Evolutionary conservation across 208 protist species (phyloP), one percentile per base, ranked within the genome.

Genomic region (Crithidia fasciculata): DNA sequence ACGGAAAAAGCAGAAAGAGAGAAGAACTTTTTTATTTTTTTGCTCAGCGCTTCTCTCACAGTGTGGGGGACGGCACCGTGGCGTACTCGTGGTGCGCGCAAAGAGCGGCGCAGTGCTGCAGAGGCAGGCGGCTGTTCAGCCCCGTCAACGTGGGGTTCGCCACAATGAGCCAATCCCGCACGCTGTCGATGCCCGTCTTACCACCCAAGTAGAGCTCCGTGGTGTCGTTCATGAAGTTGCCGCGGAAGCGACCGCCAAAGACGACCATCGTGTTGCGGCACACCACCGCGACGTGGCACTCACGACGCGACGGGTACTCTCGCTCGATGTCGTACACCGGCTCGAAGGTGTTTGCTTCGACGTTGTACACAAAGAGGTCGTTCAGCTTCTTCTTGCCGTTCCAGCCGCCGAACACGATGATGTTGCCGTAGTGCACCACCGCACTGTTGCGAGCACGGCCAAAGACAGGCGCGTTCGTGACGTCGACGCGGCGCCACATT

Each of bases 321-420:
- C 83, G 78, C 61, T 93, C 92, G 59, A 74, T 68, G 19, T 93
- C 87, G 72, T 86, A 81, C 37, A 82, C 63, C 44, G 80, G 61
- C 63, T 92, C 86, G 57, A 92, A 82, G 4, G 76, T 90, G 66
- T 92, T 89, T 18, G 88, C 78, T 60, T 96, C 92, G 49, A 95
- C 81, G 67, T 91, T 88, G 76, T 95, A 96, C 7, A 87, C 70
- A 61, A 93, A 92, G 43, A 96, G 78, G 69, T 96, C 92, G 69
- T 94, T 95, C 39, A 96, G 78, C 67, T 96, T 96, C 64, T 92
- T 92, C 65, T 87, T 89, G 8, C 92, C 92, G 64, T 93, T 94
- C 90, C 92, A 96, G 40, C 92, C 92, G 16, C 88, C 92, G 73
- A 96, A 96, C 39, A 95, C 85, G 62, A 95, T 80, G 69, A 95